These are phyloP conservation scores for Penicillium sp. DNA, from an alignment of 2,329 filamentous ascomycete species.

Conservation along the genomic window DNA sequence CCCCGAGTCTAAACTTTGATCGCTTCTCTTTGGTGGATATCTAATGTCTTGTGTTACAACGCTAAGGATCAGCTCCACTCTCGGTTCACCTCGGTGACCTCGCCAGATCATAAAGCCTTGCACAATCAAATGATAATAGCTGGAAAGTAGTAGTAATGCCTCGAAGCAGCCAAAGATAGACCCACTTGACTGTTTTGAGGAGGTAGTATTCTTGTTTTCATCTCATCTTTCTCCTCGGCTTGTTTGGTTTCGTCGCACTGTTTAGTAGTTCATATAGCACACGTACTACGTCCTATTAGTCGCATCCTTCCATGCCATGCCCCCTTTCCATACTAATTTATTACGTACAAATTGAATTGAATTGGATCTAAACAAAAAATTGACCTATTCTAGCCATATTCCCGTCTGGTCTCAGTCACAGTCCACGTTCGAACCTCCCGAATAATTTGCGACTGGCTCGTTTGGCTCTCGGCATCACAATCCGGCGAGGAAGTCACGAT, in stretches of 20 bases:
- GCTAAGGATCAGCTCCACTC: slow-evolving; percentile 6
- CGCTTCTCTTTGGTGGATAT: slow-evolving; percentile 3
- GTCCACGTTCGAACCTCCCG: slow-evolving; percentile 35
- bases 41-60: slow-evolving; percentile 10
- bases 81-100: slow-evolving; percentile 1
- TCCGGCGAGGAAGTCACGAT: slow-evolving; percentile 25
- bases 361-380: background rate
- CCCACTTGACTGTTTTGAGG: background rate
- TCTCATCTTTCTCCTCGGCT: background rate
- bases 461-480: slow-evolving; percentile 35
- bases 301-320: background rate
- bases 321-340: background rate
- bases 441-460: slow-evolving; percentile 37
- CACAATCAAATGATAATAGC: too few species aligned
- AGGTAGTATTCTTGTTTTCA: background rate
- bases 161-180: background rate
- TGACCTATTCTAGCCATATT: background rate
- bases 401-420: slow-evolving; percentile 24
- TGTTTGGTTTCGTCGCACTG: background rate
- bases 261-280: background rate
- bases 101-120: background rate
- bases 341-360: slow-evolving; percentile 2
- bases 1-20: slow-evolving; percentile 5
- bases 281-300: background rate
- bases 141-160: too few species aligned